Evolutionary conservation across 306 rosid genomes (phyloP), one percentile per base, ranked within the genome.

Genomic region (Mimosa pudica): DNA sequence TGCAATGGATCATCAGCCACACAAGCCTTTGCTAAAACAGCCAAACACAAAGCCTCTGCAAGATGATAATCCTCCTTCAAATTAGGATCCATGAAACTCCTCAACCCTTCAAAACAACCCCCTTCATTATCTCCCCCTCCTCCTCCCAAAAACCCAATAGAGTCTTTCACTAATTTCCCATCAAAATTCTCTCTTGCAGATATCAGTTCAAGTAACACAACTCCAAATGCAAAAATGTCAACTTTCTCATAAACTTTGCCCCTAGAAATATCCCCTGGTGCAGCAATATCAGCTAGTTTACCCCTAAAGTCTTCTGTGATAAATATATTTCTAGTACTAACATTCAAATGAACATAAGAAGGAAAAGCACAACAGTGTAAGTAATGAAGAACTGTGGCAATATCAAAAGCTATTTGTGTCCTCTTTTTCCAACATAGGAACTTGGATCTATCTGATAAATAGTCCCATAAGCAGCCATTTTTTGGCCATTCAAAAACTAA

Each of bases 331-430:
- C 82, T 76, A 11, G 82, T 87, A 71, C 81, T 85, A 4, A 92
- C 68, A 49, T 75, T 89, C 82, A 83, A 76, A 76, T 88, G 92
- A 57, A 88, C 91, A 74, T 86, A 85, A 20, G 91, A 84, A 60
- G 92, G 91, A 58, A 87, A 90, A 70, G 90, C 87, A 63, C 89
- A 90, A 14, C 84, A 81, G 60, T 87, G 91, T 24, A 92, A 82
- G 81, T 92, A 88, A 87, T 92, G 91, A 45, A 90, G 92, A 52
- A 92, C 91, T 35, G 90, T 88, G 64, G 91, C 97, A 74, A 90
- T 80, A 62, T 92, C 94, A 45, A 87, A 92, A 46, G 91, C 91
- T 66, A 90, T 87, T 77, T 88, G 90, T 51, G 85, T 82, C 52
- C 94, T 18, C 65, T 44, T 80, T 47, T 75, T 35, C 97, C 97